Evolutionary conservation across 768 basidiomycete genomes (phyloP).

Genomic region (Lentinula raphanica): DNA sequence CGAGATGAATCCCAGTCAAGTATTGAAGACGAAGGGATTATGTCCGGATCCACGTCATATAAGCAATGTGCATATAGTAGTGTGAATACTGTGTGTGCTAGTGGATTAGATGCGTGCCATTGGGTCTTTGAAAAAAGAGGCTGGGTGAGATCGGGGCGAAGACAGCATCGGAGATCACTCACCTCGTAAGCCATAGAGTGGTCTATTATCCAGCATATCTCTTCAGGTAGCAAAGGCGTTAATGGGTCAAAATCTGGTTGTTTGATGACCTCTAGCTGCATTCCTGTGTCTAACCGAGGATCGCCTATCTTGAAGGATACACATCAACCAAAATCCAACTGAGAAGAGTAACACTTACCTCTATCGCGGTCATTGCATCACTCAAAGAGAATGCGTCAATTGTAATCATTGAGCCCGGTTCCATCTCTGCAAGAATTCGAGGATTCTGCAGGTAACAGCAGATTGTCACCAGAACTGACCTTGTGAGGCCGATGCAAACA

Average conservation of each 20-base stretch:
- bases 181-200: constrained; percentile 76
- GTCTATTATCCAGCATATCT: constrained; percentile 88
- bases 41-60: constrained; percentile 53
- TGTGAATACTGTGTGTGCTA: constrained; percentile 85
- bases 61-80: constrained; percentile 68
- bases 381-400: constrained; percentile 67
- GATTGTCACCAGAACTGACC: constrained; percentile 37
- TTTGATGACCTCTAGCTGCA: constrained; percentile 40
- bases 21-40: constrained; percentile 25
- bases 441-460: constrained; percentile 8
- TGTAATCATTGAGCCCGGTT: constrained; percentile 55
- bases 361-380: constrained; percentile 93
- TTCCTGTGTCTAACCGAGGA: constrained; percentile 82
- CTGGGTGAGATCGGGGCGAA: constrained; percentile 4
- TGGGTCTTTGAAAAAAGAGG: constrained; percentile 59
- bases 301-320: constrained; percentile 67
- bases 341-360: constrained; percentile 39
- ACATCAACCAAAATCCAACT: constrained; percentile 3
- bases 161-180: constrained; percentile 15
- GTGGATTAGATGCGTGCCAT: constrained; percentile 80
- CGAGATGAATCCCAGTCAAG: constrained; percentile 35
- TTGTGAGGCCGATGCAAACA: constrained; percentile 55
- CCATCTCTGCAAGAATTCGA: constrained; percentile 42
- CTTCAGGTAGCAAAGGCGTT: constrained; percentile 61
- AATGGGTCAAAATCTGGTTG: constrained; percentile 55